Conservation (phyloP, 2,329 filamentous ascomycete species). For the Colletotrichum phormii region DNA sequence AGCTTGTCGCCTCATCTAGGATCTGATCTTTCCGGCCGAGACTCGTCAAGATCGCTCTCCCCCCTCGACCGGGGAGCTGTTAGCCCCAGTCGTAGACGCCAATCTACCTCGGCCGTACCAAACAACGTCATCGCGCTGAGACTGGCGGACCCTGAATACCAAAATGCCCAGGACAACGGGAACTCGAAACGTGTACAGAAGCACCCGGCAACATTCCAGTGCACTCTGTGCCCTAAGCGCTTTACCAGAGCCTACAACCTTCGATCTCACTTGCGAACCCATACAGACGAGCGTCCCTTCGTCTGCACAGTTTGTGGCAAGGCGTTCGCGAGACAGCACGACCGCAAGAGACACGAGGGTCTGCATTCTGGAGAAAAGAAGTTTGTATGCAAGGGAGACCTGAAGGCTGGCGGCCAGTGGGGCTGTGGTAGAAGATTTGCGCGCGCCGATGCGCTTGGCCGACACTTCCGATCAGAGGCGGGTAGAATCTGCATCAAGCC, state of each 20-base stretch:
- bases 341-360: constrained; percentile 96
- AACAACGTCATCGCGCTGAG: constrained; percentile 84
- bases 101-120: constrained; percentile 72
- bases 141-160: constrained; percentile 88
- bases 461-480: constrained; percentile 95
- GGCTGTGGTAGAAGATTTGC: constrained; percentile 94
- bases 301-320: constrained; percentile 98
- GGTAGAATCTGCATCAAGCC: constrained; percentile 97
- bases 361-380: constrained; percentile 98
- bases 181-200: constrained; percentile 90
- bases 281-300: constrained; percentile 97
- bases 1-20: constrained; percentile 64
- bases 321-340: constrained; percentile 96
- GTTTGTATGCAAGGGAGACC: constrained; percentile 93
- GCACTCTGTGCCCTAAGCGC: constrained; percentile 90
- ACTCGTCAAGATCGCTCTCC: constrained; percentile 67
- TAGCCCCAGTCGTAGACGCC: constrained; percentile 63
- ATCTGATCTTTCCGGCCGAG: constrained; percentile 56
- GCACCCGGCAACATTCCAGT: constrained; percentile 97
- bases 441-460: constrained; percentile 91
- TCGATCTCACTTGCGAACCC: constrained; percentile 92
- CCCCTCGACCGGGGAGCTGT: constrained; percentile 66
- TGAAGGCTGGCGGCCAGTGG: constrained; percentile 87
- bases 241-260: constrained; percentile 98
- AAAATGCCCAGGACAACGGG: constrained; percentile 71